Evolutionary conservation across 2,329 filamentous ascomycete genomes (phyloP).

Genomic region (Kalaharituber pfeilii): DNA sequence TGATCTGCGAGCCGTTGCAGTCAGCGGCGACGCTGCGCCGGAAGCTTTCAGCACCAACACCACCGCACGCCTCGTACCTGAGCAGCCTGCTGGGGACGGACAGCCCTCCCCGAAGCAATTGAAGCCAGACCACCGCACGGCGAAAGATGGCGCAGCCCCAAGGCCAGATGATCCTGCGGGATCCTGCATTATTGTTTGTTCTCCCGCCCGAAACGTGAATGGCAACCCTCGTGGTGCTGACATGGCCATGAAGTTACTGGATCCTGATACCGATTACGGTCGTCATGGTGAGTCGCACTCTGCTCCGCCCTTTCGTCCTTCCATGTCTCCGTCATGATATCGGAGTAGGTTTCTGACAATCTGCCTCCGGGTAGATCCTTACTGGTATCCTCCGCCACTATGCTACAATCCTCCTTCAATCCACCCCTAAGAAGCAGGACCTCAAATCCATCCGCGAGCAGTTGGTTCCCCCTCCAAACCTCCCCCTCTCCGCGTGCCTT

Average conservation of each 20-base stretch:
- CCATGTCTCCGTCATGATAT: background rate
- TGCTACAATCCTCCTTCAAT: slow-evolving; percentile 76
- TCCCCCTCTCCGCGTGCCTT: background rate
- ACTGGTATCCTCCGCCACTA: slow-evolving; percentile 95
- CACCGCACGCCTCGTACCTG: no score
- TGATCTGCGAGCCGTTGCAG: no score
- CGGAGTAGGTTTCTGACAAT: background rate
- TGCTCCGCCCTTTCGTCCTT: no score
- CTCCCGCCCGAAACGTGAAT: slow-evolving; percentile 1
- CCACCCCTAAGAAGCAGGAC: slow-evolving; percentile 64
- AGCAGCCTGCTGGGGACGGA: no score
- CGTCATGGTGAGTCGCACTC: slow-evolving; percentile 54
- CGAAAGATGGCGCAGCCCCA: slow-evolving; percentile 77
- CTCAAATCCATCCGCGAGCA: slow-evolving; percentile 68
- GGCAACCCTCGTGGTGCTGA: slow-evolving; percentile 11
- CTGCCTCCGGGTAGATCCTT: slow-evolving; percentile 42
- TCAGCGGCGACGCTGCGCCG: no score
- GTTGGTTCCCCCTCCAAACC: slow-evolving; percentile 24
- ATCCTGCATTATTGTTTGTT: slow-evolving; percentile 90
- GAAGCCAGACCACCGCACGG: no score
- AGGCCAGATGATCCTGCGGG: slow-evolving; percentile 90
- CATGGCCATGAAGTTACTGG: slow-evolving; percentile 60
- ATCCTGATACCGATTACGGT: slow-evolving; percentile 93
- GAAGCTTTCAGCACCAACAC: background rate
- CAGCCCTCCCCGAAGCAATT: no score